phyloP scores from a whole-genome alignment of 2,329 filamentous ascomycete species.

The Emericellopsis atlantica region DNA sequence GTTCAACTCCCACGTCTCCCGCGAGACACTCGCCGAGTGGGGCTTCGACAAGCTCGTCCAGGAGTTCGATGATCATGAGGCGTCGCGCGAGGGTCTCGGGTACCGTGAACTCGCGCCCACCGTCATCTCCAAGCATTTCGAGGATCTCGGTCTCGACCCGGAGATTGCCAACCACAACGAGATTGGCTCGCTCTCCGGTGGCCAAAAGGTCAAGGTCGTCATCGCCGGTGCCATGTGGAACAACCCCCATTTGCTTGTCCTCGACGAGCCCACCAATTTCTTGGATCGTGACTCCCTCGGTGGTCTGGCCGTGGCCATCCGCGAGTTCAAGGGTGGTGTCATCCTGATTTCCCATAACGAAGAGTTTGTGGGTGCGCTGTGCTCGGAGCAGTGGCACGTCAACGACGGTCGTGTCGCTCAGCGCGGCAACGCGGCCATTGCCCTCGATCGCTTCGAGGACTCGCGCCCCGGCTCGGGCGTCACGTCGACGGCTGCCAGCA shows the following conservation, averaged over 20 bases:
- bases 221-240: constrained; percentile 97
- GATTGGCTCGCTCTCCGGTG: constrained; percentile 89
- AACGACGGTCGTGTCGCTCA: constrained; percentile 76
- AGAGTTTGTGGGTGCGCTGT: constrained; percentile 92
- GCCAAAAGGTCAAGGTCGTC: constrained; percentile 98
- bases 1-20: constrained; percentile 83
- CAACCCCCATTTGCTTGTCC: constrained; percentile 91
- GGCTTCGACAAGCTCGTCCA: constrained; percentile 92
- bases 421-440: constrained; percentile 63
- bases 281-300: constrained; percentile 95
- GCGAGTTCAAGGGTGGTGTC: constrained; percentile 95
- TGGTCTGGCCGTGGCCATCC: constrained; percentile 92
- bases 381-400: constrained; percentile 94
- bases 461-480: constrained; percentile 47
- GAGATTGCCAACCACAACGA: constrained; percentile 99
- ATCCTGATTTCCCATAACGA: constrained; percentile 99
- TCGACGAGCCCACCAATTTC: constrained; percentile 99
- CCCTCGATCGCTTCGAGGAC: constrained; percentile 80
- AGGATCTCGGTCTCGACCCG: constrained; percentile 88
- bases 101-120: constrained; percentile 89
- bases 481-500: constrained; percentile 43
- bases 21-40: constrained; percentile 75
- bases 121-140: constrained; percentile 94
- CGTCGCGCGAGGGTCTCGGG: constrained; percentile 93
- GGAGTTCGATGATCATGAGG: constrained; percentile 97